phyloP scores from a whole-genome alignment of 1,284 basidiomycete species.

The Ceratorhiza oryzae-sativae region DNA sequence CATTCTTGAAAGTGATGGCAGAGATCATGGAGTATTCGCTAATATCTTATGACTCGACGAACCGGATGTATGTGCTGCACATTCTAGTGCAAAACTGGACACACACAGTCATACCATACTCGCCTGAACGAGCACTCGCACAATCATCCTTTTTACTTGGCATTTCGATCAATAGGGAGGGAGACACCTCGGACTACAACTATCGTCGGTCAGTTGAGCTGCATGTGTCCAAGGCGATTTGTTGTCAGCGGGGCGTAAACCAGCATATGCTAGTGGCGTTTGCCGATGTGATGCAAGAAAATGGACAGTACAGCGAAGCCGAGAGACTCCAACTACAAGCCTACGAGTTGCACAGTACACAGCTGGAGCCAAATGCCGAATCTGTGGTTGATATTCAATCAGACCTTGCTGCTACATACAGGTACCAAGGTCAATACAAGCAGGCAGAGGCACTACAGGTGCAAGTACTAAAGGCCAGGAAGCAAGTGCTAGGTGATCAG shows the following conservation, averaged over 20 bases:
- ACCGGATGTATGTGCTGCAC: slow-evolving; percentile 6
- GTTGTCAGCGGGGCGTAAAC: not conserved
- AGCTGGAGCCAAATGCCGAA: not conserved
- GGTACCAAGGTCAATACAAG: too few species aligned
- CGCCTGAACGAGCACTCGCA: not conserved
- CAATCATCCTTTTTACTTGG: not conserved
- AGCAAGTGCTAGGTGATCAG: not conserved
- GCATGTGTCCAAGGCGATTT: not conserved
- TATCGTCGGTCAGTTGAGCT: not conserved
- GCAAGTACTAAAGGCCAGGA: too few species aligned
- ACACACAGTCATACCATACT: not conserved
- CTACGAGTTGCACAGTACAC: not conserved
- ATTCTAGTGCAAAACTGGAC: not conserved
- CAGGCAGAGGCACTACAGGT: too few species aligned
- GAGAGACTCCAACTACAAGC: not conserved
- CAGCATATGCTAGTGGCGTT: not conserved
- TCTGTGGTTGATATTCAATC: not conserved
- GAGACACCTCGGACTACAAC: not conserved
- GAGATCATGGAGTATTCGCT: slow-evolving; percentile 11
- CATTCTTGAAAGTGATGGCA: not conserved
- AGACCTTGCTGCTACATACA: too few species aligned
- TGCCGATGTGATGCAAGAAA: not conserved
- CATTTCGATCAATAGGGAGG: not conserved
- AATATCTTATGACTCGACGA: not conserved
- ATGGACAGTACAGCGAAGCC: not conserved